Percentiles rank a stretch among this genome's conserved stretches.
Conservation (phyloP, 2,329 filamentous ascomycete genomes). For the Botryosphaeria dothidea region DNA sequence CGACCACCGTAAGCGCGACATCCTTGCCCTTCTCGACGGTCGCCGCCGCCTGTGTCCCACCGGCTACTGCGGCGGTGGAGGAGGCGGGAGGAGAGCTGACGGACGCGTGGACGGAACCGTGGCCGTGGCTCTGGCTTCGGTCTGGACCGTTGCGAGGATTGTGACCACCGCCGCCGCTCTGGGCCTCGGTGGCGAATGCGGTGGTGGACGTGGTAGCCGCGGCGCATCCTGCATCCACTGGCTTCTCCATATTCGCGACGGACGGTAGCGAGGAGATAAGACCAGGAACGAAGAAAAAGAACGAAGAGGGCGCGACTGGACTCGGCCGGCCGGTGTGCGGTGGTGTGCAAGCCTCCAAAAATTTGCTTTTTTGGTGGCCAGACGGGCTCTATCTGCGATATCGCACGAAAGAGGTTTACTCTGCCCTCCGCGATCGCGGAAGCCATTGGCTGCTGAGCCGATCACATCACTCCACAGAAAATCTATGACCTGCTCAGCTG, state of each 20-base stretch:
- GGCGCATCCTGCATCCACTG: not conserved
- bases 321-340: too few relatives aligned
- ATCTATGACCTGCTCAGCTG: too few relatives aligned
- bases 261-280: too few relatives aligned
- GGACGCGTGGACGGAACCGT: not conserved
- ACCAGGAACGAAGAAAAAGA: too few relatives aligned
- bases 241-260: not conserved
- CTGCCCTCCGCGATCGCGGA: not conserved
- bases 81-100: not conserved
- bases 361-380: not conserved
- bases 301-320: too few relatives aligned
- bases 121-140: not conserved
- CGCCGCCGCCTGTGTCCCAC: not conserved
- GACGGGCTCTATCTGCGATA: not conserved
- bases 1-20: slow-evolving; percentile 60
- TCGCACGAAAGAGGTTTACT: not conserved
- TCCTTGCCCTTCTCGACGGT: slow-evolving; percentile 46
- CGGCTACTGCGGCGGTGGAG: not conserved
- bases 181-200: not conserved
- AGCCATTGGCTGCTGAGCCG: not conserved
- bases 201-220: not conserved
- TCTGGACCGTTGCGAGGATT: not conserved
- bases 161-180: not conserved
- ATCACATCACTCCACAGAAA: not conserved
- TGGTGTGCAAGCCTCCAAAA: too few relatives aligned